phyloP scores from a whole-genome alignment of 2,329 filamentous ascomycete genomes.

The Triangularia setosa region DNA sequence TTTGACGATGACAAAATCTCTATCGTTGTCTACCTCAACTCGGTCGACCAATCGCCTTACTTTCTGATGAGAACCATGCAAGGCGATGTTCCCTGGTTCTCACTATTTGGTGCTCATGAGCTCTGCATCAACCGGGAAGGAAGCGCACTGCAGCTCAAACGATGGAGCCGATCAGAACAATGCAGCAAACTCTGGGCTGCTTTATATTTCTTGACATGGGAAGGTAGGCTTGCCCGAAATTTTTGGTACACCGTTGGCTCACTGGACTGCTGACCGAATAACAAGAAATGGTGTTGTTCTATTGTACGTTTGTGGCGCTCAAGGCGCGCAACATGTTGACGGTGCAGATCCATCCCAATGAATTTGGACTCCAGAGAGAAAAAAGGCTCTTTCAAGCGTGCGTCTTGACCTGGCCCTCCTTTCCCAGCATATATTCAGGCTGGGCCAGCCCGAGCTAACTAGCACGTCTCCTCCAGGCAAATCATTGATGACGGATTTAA shows the following conservation, averaged over 20 bases:
- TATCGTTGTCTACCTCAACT: constrained; percentile 49
- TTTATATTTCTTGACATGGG: constrained; percentile 57
- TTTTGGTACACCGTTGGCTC: background rate
- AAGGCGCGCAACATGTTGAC: constrained; percentile 49
- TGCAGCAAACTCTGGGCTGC: constrained; percentile 51
- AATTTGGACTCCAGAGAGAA: constrained; percentile 48
- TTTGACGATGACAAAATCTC: constrained; percentile 55
- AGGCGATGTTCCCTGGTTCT: constrained; percentile 39
- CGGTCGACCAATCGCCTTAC: constrained; percentile 41
- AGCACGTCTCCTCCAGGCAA: constrained; percentile 36
- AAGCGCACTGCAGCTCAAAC: constrained; percentile 46
- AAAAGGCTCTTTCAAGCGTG: constrained; percentile 55
- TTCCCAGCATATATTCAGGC: background rate
- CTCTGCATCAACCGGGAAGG: constrained; percentile 49
- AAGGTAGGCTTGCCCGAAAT: constrained; percentile 40
- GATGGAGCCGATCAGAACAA: constrained; percentile 45
- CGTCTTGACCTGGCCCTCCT: constrained; percentile 23
- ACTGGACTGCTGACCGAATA: constrained; percentile 12
- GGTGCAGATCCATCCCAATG: constrained; percentile 38
- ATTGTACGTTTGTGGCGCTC: constrained; percentile 54
- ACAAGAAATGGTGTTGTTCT: constrained; percentile 56
- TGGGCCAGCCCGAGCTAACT: background rate
- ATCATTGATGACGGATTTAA: constrained; percentile 54
- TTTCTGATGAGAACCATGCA: constrained; percentile 45
- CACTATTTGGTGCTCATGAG: constrained; percentile 51